phyloP scores from a whole-genome alignment of 768 basidiomycete species.

The Cystobasidium tubakii region DNA sequence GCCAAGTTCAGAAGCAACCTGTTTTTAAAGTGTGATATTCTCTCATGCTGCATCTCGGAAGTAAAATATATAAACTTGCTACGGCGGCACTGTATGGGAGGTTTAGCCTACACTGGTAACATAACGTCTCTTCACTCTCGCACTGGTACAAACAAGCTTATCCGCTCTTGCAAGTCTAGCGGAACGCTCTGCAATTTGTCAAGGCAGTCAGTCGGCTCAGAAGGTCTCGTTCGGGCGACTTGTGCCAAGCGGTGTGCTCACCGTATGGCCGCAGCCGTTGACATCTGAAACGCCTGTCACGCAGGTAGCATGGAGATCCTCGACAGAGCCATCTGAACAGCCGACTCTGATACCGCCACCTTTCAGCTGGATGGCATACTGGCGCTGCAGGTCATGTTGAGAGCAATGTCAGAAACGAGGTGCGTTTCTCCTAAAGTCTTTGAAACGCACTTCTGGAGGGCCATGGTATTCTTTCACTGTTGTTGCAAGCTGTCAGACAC shows the following conservation, averaged over 20 bases:
- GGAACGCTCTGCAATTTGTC: background rate
- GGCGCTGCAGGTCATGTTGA: background rate
- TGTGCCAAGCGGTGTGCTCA: too few relatives aligned
- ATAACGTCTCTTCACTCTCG: background rate
- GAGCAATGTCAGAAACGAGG: background rate
- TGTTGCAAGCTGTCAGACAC: background rate
- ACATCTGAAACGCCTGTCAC: background rate
- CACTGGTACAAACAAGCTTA: conserved; percentile 3
- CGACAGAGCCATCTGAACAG: background rate
- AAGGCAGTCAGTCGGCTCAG: too few relatives aligned
- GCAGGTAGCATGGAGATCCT: background rate
- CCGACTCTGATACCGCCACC: conserved; percentile 2
- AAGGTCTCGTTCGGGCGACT: too few relatives aligned
- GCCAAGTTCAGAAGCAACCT: too few relatives aligned
- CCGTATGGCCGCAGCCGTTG: conserved; percentile 3
- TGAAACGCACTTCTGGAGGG: background rate
- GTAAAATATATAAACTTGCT: too few relatives aligned
- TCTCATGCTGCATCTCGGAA: too few relatives aligned
- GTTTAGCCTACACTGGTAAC: too few relatives aligned
- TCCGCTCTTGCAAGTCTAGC: background rate
- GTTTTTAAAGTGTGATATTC: too few relatives aligned
- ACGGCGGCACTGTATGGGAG: too few relatives aligned
- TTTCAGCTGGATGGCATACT: conserved; percentile 10
- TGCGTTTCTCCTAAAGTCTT: background rate
- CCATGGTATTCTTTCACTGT: conserved; percentile 3